Conservation (phyloP, 2,329 filamentous ascomycete genomes). For the Monosporascus sp. region DNA sequence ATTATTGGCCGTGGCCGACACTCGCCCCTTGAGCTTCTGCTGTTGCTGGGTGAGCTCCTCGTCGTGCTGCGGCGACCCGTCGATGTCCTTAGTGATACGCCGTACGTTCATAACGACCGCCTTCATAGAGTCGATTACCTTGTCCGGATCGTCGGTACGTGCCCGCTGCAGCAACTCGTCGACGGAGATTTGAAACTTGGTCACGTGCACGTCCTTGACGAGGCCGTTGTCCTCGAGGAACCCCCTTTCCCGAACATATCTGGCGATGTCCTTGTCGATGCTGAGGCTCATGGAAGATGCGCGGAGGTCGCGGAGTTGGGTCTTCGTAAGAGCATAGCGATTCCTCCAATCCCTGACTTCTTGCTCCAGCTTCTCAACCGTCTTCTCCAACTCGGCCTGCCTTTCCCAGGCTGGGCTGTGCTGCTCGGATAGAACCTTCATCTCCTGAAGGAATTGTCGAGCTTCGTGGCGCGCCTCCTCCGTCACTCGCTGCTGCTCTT, state of each 20-base stretch:
- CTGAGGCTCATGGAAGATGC: constrained; percentile 72
- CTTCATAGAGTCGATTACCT: constrained; percentile 82
- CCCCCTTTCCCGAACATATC: constrained; percentile 58
- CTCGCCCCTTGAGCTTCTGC: constrained; percentile 68
- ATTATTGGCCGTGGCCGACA: constrained; percentile 92
- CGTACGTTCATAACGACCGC: constrained; percentile 76
- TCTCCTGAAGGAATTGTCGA: constrained; percentile 77
- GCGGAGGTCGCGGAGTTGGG: constrained; percentile 75
- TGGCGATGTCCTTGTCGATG: constrained; percentile 64
- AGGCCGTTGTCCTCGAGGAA: constrained; percentile 69
- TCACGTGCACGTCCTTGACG: constrained; percentile 87
- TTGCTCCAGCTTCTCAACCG: constrained; percentile 69
- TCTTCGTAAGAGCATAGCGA: constrained; percentile 82
- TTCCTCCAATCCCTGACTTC: constrained; percentile 88
- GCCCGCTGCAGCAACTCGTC: constrained; percentile 82
- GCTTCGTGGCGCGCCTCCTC: constrained; percentile 84
- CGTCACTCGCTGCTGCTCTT: constrained; percentile 74
- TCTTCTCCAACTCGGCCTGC: constrained; percentile 71
- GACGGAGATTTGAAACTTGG: constrained; percentile 89
- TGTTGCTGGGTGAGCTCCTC: constrained; percentile 53
- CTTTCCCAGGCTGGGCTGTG: constrained; percentile 74
- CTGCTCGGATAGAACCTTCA: constrained; percentile 78
- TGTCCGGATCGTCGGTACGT: constrained; percentile 65
- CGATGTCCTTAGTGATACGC: constrained; percentile 77
- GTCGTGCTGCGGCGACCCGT: constrained; percentile 48